These are phyloP conservation scores for Cladophialophora carrionii DNA, from an alignment of 2,329 filamentous ascomycete species.

Conservation along the genomic window DNA sequence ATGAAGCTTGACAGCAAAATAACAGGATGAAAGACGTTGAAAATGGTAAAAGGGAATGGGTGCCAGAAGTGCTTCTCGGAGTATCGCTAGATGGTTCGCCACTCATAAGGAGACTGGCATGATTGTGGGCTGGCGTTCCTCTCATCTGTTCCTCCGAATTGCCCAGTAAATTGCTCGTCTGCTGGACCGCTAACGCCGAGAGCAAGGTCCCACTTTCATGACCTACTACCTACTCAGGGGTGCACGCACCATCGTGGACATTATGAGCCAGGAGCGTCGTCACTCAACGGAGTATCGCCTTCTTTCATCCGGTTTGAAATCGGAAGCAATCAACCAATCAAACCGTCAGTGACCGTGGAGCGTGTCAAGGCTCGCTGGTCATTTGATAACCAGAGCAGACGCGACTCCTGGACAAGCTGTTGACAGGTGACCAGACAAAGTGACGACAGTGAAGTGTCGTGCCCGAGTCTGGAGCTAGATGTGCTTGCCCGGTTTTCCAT, in stretches of 20 bases:
- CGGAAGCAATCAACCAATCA: background rate
- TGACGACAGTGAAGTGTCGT: background rate
- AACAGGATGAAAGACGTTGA: background rate
- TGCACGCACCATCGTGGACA: background rate
- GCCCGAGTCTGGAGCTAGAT: background rate
- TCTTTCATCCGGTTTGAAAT: background rate
- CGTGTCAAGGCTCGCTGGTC: background rate
- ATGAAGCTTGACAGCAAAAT: background rate
- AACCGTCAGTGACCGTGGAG: background rate
- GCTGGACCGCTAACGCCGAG: background rate
- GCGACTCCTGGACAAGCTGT: background rate
- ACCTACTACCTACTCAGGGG: background rate
- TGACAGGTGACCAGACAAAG: background rate
- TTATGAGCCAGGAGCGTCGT: background rate
- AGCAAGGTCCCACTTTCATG: background rate
- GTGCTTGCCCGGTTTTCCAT: background rate
- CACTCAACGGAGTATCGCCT: background rate
- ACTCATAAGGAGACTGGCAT: background rate
- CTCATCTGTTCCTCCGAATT: background rate
- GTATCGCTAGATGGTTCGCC: background rate
- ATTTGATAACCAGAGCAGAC: background rate
- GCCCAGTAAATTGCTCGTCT: background rate
- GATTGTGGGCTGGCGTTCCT: background rate
- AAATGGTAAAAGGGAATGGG: background rate
- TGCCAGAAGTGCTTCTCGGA: background rate